phyloP scores from a whole-genome alignment of 257 asterid genomes.

The Paulownia fortunei region DNA sequence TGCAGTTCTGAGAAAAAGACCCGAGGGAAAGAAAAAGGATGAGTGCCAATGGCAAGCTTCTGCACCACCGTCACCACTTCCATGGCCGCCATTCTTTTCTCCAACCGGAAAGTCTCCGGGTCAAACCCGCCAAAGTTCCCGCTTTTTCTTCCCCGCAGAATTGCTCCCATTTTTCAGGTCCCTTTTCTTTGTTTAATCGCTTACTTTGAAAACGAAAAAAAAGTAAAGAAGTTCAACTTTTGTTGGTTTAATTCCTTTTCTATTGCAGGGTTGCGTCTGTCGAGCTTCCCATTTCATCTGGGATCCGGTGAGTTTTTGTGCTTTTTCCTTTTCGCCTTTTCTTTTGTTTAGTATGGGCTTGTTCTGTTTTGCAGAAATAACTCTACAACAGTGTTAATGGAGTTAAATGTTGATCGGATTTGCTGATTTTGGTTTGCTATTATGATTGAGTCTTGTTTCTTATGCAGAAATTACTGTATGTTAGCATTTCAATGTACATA shows the following conservation, averaged over 20 bases:
- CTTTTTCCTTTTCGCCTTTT: background rate
- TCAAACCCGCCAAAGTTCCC: constrained; percentile 27
- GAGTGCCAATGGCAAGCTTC: constrained; percentile 48
- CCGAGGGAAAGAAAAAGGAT: constrained; percentile 30
- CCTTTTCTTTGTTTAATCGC: background rate
- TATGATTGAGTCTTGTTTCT: background rate
- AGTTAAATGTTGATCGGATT: background rate
- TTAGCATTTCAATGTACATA: constrained; percentile 8
- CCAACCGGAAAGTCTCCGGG: constrained; percentile 13
- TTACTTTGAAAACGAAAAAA: background rate
- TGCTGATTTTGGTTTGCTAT: background rate
- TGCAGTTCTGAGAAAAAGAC: background rate
- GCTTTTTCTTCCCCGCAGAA: constrained; percentile 32
- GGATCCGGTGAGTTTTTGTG: constrained; percentile 38
- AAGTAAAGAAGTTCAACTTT: background rate
- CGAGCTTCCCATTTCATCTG: constrained; percentile 26
- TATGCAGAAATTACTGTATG: background rate
- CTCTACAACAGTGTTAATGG: background rate
- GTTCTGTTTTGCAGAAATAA: background rate
- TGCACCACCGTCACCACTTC: constrained; percentile 39
- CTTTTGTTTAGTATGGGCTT: background rate
- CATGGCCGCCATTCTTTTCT: constrained; percentile 37
- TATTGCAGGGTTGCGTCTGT: constrained; percentile 38
- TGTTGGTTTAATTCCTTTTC: constrained; percentile 12
- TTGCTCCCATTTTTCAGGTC: constrained; percentile 43